Conservation (phyloP, 345 rosid species). For the Moricandia arvensis region DNA sequence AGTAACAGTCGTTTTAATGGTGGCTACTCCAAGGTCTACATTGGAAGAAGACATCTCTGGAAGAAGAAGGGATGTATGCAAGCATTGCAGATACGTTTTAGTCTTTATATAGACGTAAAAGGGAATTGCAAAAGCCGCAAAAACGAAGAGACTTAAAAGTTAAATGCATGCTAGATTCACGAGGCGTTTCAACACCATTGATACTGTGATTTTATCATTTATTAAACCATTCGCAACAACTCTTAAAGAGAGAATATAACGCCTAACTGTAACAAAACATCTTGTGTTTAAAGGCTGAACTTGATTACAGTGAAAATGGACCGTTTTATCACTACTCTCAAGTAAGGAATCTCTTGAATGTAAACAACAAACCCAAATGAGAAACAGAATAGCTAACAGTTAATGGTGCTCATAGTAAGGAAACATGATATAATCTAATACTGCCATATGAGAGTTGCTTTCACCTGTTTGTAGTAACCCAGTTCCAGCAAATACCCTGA, state of each 20-base stretch:
- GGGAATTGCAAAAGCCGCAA: neutral
- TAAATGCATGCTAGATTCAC: neutral
- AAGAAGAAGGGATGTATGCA: neutral
- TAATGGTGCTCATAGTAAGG: too few relatives aligned
- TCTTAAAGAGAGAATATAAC: neutral
- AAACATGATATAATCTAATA: neutral
- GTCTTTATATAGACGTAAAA: neutral
- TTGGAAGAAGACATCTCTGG: neutral
- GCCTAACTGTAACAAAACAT: neutral
- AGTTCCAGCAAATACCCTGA: slow-evolving; percentile 15
- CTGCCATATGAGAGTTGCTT: neutral
- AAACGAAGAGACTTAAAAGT: neutral
- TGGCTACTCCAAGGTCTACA: neutral
- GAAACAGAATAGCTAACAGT: neutral
- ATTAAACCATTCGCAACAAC: neutral
- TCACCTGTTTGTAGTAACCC: slow-evolving; percentile 3
- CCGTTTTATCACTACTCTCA: neutral
- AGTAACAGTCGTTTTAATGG: neutral
- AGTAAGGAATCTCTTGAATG: neutral
- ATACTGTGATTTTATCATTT: neutral
- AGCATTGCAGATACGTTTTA: neutral
- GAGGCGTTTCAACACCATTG: neutral
- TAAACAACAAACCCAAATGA: neutral
- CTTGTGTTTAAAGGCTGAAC: neutral
- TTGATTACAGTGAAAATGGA: slow-evolving; percentile 8